phyloP scores from a whole-genome alignment of 129 eudicot genomes.

The Tagetes erecta region DNA sequence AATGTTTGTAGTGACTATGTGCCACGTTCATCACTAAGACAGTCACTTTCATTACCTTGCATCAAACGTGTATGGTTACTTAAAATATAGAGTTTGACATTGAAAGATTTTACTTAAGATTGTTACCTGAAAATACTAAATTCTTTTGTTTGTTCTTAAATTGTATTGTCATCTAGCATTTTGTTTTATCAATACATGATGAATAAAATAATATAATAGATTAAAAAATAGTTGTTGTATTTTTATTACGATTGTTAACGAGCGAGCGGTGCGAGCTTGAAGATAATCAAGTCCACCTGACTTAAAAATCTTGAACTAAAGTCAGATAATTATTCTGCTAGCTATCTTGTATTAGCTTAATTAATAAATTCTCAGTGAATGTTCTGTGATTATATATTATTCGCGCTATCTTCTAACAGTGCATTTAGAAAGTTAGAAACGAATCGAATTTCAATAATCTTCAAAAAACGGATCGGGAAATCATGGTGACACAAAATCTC shows the following conservation, averaged over 20 bases:
- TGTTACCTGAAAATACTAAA: neutral
- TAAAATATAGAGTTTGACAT: neutral
- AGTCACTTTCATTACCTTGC: neutral
- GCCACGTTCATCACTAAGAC: slow-evolving; percentile 9
- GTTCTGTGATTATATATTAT: too few relatives aligned
- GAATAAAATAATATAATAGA: neutral
- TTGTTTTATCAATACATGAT: neutral
- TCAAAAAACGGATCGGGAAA: too few relatives aligned
- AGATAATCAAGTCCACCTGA: too few relatives aligned
- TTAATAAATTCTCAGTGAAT: too few relatives aligned
- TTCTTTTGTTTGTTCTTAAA: neutral
- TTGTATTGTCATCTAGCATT: neutral
- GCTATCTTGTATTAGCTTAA: too few relatives aligned
- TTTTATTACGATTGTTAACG: neutral
- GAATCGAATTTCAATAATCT: too few relatives aligned
- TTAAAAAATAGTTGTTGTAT: neutral
- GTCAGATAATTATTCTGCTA: too few relatives aligned
- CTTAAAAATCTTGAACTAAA: too few relatives aligned
- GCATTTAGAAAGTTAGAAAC: too few relatives aligned
- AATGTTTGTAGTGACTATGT: slow-evolving; percentile 4
- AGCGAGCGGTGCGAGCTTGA: too few relatives aligned
- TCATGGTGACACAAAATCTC: too few relatives aligned
- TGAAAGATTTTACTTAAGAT: slow-evolving; percentile 2
- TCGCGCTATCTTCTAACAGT: too few relatives aligned
- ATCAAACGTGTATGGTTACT: slow-evolving; percentile 7